Evolutionary conservation across 192 early-diverging fungal species (phyloP).

Genomic region (Backusella macrospora): DNA sequence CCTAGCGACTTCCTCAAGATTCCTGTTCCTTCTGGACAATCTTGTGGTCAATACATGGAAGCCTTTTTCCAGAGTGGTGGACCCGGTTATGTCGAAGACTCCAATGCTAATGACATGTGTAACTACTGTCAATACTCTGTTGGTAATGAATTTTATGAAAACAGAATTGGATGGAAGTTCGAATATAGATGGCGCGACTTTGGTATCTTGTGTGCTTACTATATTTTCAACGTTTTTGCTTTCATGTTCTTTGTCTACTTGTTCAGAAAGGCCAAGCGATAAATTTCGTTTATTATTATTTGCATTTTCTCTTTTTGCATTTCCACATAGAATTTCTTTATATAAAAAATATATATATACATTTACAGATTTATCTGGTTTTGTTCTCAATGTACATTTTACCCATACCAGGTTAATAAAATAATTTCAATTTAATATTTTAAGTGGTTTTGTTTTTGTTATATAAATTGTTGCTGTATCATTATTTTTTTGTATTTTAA

Average conservation of each 20-base stretch:
- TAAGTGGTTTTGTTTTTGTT: not conserved
- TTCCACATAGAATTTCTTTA: not conserved
- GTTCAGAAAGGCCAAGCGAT: conserved; percentile 48
- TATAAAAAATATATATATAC: not conserved
- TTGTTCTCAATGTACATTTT: conserved; percentile 7
- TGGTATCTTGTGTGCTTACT: conserved; percentile 60
- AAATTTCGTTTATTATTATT: conserved; percentile 1
- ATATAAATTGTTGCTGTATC: not conserved
- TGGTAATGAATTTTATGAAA: conserved; percentile 43
- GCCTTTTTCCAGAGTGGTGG: conserved; percentile 48
- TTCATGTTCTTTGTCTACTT: conserved; percentile 45
- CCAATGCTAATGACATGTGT: conserved; percentile 49
- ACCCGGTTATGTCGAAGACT: conserved; percentile 62
- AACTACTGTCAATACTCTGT: conserved; percentile 52
- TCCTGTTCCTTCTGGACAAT: conserved; percentile 46
- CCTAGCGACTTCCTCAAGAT: conserved; percentile 47
- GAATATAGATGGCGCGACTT: conserved; percentile 64
- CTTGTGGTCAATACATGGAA: conserved; percentile 54
- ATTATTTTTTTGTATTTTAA: no score
- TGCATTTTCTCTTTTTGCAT: not conserved
- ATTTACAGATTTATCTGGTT: conserved; percentile 4
- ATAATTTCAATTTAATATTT: not conserved
- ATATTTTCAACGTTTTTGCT: conserved; percentile 52
- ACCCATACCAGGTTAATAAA: conserved; percentile 11
- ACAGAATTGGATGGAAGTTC: conserved; percentile 52